Conservation (phyloP, 1,284 basidiomycete species). For the Athelia sp. region DNA sequence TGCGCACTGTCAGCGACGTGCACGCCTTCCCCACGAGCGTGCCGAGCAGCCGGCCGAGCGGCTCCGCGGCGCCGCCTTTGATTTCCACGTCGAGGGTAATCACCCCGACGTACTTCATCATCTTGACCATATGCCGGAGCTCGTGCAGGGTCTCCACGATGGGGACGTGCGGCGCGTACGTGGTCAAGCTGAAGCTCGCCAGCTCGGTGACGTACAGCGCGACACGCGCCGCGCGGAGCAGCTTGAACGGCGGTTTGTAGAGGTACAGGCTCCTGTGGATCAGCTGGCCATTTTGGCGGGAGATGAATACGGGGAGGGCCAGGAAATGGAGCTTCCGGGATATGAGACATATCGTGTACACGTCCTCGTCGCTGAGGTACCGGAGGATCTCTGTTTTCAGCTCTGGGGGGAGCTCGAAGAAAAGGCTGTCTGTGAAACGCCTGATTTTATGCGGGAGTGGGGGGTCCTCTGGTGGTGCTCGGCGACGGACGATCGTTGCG, state of each 20-base stretch:
- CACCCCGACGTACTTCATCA: not conserved
- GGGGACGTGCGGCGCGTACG: not conserved
- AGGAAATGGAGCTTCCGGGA: not conserved
- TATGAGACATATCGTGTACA: not conserved
- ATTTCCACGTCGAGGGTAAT: not conserved
- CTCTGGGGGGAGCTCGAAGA: not conserved
- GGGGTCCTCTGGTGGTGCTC: too few relatives aligned
- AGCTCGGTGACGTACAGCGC: not conserved
- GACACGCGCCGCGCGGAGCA: not conserved
- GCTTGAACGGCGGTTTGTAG: not conserved
- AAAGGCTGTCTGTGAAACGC: too few relatives aligned
- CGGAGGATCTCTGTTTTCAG: not conserved
- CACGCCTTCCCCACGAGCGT: not conserved
- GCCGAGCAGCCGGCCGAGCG: not conserved
- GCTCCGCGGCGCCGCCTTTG: not conserved
- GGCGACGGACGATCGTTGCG: too few relatives aligned
- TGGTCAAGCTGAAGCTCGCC: not conserved
- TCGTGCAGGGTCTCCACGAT: not conserved
- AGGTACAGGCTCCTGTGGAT: not conserved
- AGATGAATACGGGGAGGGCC: not conserved
- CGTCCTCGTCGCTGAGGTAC: not conserved
- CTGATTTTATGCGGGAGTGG: too few relatives aligned
- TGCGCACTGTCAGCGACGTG: not conserved
- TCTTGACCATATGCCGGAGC: not conserved
- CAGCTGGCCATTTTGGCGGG: not conserved